Evolutionary conservation across 306 rosid species (phyloP).

Genomic region (Prunus campanulata): DNA sequence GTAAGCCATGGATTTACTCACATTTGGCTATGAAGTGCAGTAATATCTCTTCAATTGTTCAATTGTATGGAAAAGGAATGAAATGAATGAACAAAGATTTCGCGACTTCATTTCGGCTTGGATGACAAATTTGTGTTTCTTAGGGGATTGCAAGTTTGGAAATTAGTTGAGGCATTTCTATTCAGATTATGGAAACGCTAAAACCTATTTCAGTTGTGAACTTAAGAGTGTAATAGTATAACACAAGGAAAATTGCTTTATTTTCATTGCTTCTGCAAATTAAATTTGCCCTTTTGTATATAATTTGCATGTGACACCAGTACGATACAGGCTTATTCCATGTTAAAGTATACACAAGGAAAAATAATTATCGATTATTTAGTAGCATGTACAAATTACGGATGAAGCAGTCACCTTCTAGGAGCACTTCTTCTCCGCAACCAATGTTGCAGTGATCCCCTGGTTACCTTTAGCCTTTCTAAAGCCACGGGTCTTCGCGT

Average conservation of each 20-base stretch:
- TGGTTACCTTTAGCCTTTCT: slow-evolving; percentile 73
- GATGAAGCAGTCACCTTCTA: slow-evolving; percentile 18
- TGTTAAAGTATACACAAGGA: slow-evolving; percentile 2
- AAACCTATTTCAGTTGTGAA: not conserved
- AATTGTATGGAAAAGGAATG: not conserved
- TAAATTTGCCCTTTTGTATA: slow-evolving; percentile 5
- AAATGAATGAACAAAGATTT: not conserved
- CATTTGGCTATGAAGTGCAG: not conserved
- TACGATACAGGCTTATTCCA: not conserved
- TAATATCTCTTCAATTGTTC: not conserved
- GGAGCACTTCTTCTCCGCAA: slow-evolving; percentile 38
- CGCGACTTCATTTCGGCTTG: not conserved
- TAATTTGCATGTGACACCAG: slow-evolving; percentile 11
- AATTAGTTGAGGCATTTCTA: no score
- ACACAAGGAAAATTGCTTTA: not conserved
- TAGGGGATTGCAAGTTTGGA: no score
- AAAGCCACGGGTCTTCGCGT: slow-evolving; percentile 74
- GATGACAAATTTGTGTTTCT: not conserved
- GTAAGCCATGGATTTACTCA: not conserved
- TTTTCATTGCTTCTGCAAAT: slow-evolving; percentile 15
- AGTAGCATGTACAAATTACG: slow-evolving; percentile 23
- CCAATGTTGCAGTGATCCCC: slow-evolving; percentile 67
- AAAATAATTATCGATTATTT: not conserved
- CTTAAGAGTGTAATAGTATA: not conserved
- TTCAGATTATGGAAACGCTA: not conserved